phyloP scores from a whole-genome alignment of 2,329 filamentous ascomycete species.

The Aureobasidium vineae region DNA sequence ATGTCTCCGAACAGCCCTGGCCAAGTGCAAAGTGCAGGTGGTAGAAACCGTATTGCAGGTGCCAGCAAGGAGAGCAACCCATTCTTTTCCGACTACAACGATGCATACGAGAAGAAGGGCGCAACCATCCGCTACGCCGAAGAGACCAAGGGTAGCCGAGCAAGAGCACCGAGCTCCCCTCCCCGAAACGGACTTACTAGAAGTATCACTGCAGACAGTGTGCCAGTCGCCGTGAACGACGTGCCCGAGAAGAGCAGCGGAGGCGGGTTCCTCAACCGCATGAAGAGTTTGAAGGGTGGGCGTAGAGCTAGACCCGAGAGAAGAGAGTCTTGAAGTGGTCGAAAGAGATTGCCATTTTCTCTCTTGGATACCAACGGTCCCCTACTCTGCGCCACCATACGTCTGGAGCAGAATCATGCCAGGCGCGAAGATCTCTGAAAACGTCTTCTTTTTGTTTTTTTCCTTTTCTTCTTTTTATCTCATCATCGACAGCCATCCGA shows the following conservation, averaged over 20 bases:
- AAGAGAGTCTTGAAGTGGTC: conserved; percentile 25
- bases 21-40: conserved; percentile 42
- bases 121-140: conserved; percentile 56
- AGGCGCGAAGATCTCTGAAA: neutral
- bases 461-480: neutral
- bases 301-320: conserved; percentile 48
- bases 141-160: conserved; percentile 28
- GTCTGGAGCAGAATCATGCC: conserved; percentile 12
- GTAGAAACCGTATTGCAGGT: conserved; percentile 40
- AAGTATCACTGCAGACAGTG: conserved; percentile 53
- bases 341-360: conserved; percentile 3
- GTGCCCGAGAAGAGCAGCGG: conserved; percentile 36
- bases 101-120: conserved; percentile 64
- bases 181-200: conserved; percentile 60
- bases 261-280: conserved; percentile 70
- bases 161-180: conserved; percentile 58
- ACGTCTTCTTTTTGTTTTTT: conserved; percentile 12
- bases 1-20: conserved; percentile 30
- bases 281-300: conserved; percentile 78
- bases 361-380: conserved; percentile 10
- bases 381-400: neutral
- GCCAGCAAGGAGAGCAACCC: conserved; percentile 60
- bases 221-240: conserved; percentile 28
- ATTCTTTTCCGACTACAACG: conserved; percentile 75
- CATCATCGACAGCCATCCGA: conserved; percentile 10